Conservation (phyloP, 352 stramenopile species). For the Phytophthora hibernalis region DNA sequence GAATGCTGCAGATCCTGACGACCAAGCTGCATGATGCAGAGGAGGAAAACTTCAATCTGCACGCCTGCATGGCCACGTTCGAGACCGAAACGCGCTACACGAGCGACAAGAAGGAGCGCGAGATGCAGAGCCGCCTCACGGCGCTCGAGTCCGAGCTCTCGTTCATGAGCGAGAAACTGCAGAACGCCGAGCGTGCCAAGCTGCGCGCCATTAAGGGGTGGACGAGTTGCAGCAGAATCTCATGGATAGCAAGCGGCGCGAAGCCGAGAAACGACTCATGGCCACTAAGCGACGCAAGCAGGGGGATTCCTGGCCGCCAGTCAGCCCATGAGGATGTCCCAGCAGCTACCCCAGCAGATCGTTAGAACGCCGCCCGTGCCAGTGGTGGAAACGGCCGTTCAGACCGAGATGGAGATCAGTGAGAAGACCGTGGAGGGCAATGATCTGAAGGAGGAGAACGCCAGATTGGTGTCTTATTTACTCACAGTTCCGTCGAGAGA, state of each 20-base stretch:
- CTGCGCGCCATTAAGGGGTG: slow-evolving; percentile 47
- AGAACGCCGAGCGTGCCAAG: slow-evolving; percentile 69
- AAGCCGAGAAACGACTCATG: slow-evolving; percentile 72
- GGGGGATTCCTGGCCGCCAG: slow-evolving; percentile 53
- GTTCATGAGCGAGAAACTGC: slow-evolving; percentile 59
- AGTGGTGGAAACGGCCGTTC: slow-evolving; percentile 44
- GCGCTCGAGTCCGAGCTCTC: slow-evolving; percentile 64
- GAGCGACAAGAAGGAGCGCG: slow-evolving; percentile 48
- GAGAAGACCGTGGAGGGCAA: slow-evolving; percentile 3
- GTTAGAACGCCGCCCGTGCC: slow-evolving; percentile 14
- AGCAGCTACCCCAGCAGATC: slow-evolving; percentile 27
- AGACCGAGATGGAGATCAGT: slow-evolving; percentile 36
- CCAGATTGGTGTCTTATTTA: slow-evolving; percentile 47
- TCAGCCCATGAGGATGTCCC: slow-evolving; percentile 44
- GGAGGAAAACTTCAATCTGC: slow-evolving; percentile 77
- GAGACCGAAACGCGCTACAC: slow-evolving; percentile 57
- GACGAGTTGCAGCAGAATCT: slow-evolving; percentile 68
- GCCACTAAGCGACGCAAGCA: slow-evolving; percentile 74
- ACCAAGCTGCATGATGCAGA: slow-evolving; percentile 52
- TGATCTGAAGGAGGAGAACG: slow-evolving; percentile 44
- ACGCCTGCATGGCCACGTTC: slow-evolving; percentile 53
- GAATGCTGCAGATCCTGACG: slow-evolving; percentile 63
- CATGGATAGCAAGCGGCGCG: slow-evolving; percentile 68
- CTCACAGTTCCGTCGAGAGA: slow-evolving; percentile 42
- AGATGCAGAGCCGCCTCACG: slow-evolving; percentile 53